Evolutionary conservation across 2,329 filamentous ascomycete species (phyloP), one percentile per base, ranked within the genome.

Genomic region (Neofusicoccum cordaticola): DNA sequence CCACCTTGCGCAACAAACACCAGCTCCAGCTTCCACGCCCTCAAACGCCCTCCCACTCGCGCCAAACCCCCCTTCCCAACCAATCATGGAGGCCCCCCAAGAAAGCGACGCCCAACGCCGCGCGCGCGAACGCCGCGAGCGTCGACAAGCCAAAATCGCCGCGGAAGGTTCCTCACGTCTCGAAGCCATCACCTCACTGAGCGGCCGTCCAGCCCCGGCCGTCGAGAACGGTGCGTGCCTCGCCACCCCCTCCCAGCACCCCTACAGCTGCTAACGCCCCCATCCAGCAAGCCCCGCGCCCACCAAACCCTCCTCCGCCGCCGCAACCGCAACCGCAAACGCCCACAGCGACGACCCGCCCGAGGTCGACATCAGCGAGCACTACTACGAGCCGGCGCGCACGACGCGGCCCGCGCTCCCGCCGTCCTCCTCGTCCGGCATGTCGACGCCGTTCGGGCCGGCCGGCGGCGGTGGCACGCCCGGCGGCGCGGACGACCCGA

Each of bases 301-400:
- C n/a, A 31, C 47, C 67, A 67, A 52, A 67, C 68, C 71, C 72
- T 68, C 74, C 67, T n/a, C 67, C 65, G 35, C 50, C 39, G 19
- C 64, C 37, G n/a, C 52, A 72, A 71, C 69, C 51, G 68, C 72
- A 62, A 68, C 72, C 15, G 50, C 69, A 65, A 65, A 50, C 67
- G 41, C 68, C 71, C 34, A 62, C 77, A 31, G 66, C n/a, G 73
- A 75, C 64, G 86, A 83, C 65, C 90, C 90, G 5, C 90, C 88
- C 4, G 91, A 93, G 75, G 84, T 92, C 68, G 90, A 93, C 74
- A 92, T 94, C 69, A 91, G 89, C n/a, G 79, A 89, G 68, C 89
- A 91, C 78, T 88, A 84, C 77, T 90, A 90, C 77, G 77, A 83
- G 39, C 88, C 88, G 9, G 79, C 80, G 45, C 70, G 27, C 27